A percentile compares a stretch with the other conserved stretches of the same genome.
Evolutionary conservation across 2,329 filamentous ascomycete species (phyloP).

Genomic region (Arthrobotrys sinensis): DNA sequence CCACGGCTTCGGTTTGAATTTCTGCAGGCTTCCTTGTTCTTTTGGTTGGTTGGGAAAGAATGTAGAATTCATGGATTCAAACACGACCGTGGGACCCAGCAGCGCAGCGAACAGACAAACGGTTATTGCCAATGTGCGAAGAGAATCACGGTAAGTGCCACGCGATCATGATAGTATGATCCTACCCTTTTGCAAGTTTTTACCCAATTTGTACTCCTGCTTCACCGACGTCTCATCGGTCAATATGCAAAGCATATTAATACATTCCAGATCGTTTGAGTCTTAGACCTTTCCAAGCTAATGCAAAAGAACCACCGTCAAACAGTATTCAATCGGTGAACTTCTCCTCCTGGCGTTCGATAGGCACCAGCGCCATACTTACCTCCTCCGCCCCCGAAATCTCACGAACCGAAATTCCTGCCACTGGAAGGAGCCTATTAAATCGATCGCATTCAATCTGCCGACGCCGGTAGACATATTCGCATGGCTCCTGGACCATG

Average conservation of each 20-base stretch:
- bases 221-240: background rate
- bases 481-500: background rate
- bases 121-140: background rate
- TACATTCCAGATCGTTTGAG: background rate
- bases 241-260: background rate
- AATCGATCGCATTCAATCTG: slow-evolving; percentile 6
- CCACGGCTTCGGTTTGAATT: background rate
- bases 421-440: slow-evolving; percentile 3
- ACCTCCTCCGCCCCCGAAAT: slow-evolving; percentile 8
- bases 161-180: background rate
- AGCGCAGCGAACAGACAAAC: background rate
- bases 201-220: background rate
- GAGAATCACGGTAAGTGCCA: slow-evolving; percentile 4
- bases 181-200: background rate
- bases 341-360: slow-evolving; percentile 7
- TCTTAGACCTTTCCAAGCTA: slow-evolving; percentile 8
- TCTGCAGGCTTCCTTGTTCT: too few relatives aligned
- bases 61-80: background rate
- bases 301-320: background rate
- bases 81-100: background rate
- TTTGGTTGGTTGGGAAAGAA: background rate
- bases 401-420: slow-evolving; percentile 11
- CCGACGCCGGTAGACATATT: slow-evolving; percentile 25
- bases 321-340: background rate
- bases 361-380: slow-evolving; percentile 1